These are phyloP conservation scores for Leucocoprinus birnbaumii DNA, from an alignment of 768 basidiomycete genomes.

Conservation along the genomic window DNA sequence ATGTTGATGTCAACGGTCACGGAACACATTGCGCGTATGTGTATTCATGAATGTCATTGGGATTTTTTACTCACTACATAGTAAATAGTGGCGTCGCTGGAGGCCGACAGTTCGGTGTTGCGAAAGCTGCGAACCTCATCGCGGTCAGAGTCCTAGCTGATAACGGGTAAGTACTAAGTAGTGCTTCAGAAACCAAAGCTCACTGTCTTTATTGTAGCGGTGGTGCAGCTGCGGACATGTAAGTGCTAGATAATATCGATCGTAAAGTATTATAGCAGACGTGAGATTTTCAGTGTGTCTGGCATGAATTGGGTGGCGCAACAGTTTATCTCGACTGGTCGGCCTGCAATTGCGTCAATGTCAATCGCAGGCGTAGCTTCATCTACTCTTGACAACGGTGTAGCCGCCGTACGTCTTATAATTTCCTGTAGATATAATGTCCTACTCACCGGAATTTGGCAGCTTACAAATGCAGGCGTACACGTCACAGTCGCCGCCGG, in stretches of 20 bases:
- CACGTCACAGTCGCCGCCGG: slow-evolving; percentile 35
- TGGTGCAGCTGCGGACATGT: slow-evolving; percentile 8
- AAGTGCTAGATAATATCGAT: neutral
- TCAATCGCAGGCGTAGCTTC: slow-evolving; percentile 30
- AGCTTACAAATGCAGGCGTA: slow-evolving; percentile 27
- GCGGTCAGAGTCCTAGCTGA: slow-evolving; percentile 39
- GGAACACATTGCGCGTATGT: slow-evolving; percentile 30
- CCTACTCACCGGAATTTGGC: too few relatives aligned
- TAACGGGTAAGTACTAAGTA: slow-evolving; percentile 17
- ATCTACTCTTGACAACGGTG: slow-evolving; percentile 28
- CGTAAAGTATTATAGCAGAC: too few relatives aligned
- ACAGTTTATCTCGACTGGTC: slow-evolving; percentile 17
- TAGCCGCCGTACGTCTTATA: slow-evolving; percentile 18
- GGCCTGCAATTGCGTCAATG: slow-evolving; percentile 32
- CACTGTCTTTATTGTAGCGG: neutral
- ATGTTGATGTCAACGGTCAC: slow-evolving; percentile 34
- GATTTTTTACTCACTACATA: neutral
- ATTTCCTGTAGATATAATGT: neutral
- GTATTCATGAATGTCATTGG: neutral
- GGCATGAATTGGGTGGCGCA: slow-evolving; percentile 29
- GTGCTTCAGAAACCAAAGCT: neutral
- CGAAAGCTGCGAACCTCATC: slow-evolving; percentile 29
- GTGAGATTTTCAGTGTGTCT: slow-evolving; percentile 18
- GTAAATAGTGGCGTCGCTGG: slow-evolving; percentile 20
- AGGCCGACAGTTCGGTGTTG: slow-evolving; percentile 22